These are phyloP conservation scores for Mortierella alpina DNA, from an alignment of 192 early-diverging fungal species.

Conservation along the genomic window DNA sequence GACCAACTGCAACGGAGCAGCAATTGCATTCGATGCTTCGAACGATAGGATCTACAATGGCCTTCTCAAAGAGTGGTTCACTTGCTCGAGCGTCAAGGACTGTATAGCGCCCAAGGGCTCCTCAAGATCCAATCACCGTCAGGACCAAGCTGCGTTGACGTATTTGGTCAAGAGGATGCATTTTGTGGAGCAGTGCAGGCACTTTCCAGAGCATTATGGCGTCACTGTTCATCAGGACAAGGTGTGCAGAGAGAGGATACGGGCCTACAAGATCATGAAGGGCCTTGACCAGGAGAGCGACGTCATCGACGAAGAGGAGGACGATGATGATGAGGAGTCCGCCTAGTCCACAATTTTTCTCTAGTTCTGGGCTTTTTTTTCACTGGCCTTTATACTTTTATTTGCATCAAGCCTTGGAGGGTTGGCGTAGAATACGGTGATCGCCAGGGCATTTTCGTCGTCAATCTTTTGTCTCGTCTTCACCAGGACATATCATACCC, in stretches of 20 bases:
- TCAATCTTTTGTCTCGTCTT: too few species aligned
- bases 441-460: too few species aligned
- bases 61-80: conserved; percentile 58
- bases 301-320: conserved; percentile 16
- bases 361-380: too few species aligned
- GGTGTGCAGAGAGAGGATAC: conserved; percentile 52
- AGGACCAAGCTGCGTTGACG: conserved; percentile 66
- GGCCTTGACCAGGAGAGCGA: conserved; percentile 32
- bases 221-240: conserved; percentile 61
- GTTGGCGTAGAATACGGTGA: too few species aligned
- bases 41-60: conserved; percentile 50
- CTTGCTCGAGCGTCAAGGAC: conserved; percentile 52
- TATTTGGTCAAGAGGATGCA: conserved; percentile 56
- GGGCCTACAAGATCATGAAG: conserved; percentile 53
- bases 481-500: too few species aligned
- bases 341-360: background rate
- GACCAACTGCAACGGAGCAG: conserved; percentile 65
- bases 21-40: conserved; percentile 58
- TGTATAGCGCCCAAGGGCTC: conserved; percentile 68
- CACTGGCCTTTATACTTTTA: too few species aligned
- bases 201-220: conserved; percentile 59
- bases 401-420: too few species aligned
- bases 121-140: conserved; percentile 61
- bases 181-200: conserved; percentile 53
- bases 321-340: conserved; percentile 16